Evolutionary conservation across 2,329 filamentous ascomycete genomes (phyloP), one percentile per base, ranked within the genome.

Genomic region (Saccharata proteae): DNA sequence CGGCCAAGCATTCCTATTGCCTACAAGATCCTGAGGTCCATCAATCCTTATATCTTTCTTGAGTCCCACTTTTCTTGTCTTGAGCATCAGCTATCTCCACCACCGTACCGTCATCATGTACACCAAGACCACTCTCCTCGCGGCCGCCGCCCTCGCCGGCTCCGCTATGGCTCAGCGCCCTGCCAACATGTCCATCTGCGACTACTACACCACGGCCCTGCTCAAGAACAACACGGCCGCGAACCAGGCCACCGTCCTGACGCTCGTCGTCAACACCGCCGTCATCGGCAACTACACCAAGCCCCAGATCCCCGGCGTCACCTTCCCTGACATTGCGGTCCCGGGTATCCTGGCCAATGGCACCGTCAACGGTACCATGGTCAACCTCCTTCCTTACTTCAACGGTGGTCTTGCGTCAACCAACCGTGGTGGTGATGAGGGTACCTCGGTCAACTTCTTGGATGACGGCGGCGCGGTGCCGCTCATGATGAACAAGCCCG

Each of bases 261-360:
- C 64, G 2, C 54, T 70, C 2, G 49, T 77, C 4, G 70, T 77
- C 43, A 76, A 76, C 52, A 75, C 70, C 5, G 73, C 66, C 13
- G 69, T 76, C 38, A 71, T 74, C 41, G 72, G 73, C n/a, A 74
- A 73, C 50, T 73, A 71, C 46, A 71, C 66, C 6, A 49, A 50
- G 41, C 65, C 67, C 34, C 72, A 70, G 39, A 60, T 66, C 16
- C 61, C 62, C 2, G 19, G 12, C 6, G 16, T 34, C 17, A 23
- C 17, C 11, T 18, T 18, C 14, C 26, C 26, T 6, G 31, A 34
- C n/a, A 49, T 72, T 41, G 47, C 39, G 3, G 69, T 75, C 4
- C 59, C 67, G n/a, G 71, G 71, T 39, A 74, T 77, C 43, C 59
- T 76, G 15, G 62, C 63, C 1, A 64, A 47, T 26, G 57, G 64